Conservation (phyloP, 345 rosid genomes). For the Rubroshorea leprosula region DNA sequence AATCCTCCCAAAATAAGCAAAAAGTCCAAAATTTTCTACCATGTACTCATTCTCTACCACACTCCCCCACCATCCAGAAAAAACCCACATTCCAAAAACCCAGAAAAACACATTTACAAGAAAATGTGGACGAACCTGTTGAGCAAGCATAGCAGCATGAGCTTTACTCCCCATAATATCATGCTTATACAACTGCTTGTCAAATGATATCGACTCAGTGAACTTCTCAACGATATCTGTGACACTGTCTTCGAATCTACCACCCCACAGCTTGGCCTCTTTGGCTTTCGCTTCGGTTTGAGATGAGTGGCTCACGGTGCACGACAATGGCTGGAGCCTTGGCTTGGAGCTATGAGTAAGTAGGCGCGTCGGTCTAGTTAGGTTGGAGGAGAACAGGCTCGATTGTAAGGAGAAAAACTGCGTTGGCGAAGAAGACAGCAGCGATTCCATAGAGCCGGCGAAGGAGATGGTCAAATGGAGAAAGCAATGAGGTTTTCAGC, state of each 20-base stretch:
- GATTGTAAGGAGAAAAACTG: conserved; percentile 16
- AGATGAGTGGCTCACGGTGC: conserved; percentile 32
- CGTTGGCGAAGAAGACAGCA: conserved; percentile 19
- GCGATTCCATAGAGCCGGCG: conserved; percentile 40
- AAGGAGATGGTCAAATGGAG: not conserved
- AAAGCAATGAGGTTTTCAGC: not conserved
- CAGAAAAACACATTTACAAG: not conserved
- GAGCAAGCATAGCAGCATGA: conserved; percentile 88
- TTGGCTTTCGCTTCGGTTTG: conserved; percentile 30
- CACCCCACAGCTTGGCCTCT: conserved; percentile 94
- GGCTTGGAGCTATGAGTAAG: conserved; percentile 21
- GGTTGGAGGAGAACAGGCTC: conserved; percentile 3
- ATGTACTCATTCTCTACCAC: not conserved
- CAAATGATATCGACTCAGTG: conserved; percentile 87
- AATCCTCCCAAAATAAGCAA: too few relatives aligned
- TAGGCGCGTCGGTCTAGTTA: conserved; percentile 7
- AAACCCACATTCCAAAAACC: conserved; percentile 2
- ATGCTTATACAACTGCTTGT: conserved; percentile 76
- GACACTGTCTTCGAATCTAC: conserved; percentile 87
- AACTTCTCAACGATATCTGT: conserved; percentile 81
- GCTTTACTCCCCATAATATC: conserved; percentile 95
- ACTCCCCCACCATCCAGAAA: conserved; percentile 9
- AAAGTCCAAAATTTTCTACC: not conserved
- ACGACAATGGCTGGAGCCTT: conserved; percentile 25
- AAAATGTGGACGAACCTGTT: conserved; percentile 49